Evolutionary conservation across 495 filamentous ascomycete species (phyloP).

Genomic region (Xylaria longipes): DNA sequence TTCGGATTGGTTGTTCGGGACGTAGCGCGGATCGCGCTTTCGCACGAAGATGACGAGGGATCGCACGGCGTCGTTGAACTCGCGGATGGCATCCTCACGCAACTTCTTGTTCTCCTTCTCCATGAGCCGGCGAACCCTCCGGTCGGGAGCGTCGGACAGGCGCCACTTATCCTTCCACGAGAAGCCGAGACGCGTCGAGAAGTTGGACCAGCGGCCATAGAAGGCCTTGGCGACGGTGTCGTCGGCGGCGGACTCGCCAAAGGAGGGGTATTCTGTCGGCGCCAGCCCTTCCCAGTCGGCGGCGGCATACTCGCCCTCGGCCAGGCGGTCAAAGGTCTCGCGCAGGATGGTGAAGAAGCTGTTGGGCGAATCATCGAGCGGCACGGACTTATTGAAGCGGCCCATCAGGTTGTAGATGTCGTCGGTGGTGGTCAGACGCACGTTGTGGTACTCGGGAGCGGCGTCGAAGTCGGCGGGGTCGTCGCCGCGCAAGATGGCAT

Average conservation of each 20-base stretch:
- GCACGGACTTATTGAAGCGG: slow-evolving; percentile 75
- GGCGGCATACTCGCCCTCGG: slow-evolving; percentile 77
- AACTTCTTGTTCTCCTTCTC: slow-evolving; percentile 93
- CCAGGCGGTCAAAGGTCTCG: slow-evolving; percentile 78
- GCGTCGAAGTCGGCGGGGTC: slow-evolving; percentile 51
- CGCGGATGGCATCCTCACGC: slow-evolving; percentile 80
- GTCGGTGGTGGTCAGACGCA: slow-evolving; percentile 74
- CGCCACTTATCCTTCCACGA: slow-evolving; percentile 87
- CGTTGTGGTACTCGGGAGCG: slow-evolving; percentile 64
- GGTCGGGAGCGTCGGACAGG: slow-evolving; percentile 84
- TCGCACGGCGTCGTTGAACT: slow-evolving; percentile 92
- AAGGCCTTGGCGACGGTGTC: slow-evolving; percentile 78
- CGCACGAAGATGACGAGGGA: slow-evolving; percentile 89
- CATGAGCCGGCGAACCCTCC: slow-evolving; percentile 80
- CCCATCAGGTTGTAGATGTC: slow-evolving; percentile 77
- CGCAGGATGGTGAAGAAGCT: slow-evolving; percentile 85
- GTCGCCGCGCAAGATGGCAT: slow-evolving; percentile 75
- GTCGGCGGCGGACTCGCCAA: slow-evolving; percentile 71
- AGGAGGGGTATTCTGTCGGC: slow-evolving; percentile 73
- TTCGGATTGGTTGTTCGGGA: slow-evolving; percentile 69
- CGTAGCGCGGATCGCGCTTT: slow-evolving; percentile 89
- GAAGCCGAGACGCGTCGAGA: slow-evolving; percentile 85
- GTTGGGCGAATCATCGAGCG: slow-evolving; percentile 73
- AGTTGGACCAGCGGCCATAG: slow-evolving; percentile 80
- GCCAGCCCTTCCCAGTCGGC: slow-evolving; percentile 67